phyloP scores from a whole-genome alignment of 257 asterid genomes.

The Ilex aquifolium region DNA sequence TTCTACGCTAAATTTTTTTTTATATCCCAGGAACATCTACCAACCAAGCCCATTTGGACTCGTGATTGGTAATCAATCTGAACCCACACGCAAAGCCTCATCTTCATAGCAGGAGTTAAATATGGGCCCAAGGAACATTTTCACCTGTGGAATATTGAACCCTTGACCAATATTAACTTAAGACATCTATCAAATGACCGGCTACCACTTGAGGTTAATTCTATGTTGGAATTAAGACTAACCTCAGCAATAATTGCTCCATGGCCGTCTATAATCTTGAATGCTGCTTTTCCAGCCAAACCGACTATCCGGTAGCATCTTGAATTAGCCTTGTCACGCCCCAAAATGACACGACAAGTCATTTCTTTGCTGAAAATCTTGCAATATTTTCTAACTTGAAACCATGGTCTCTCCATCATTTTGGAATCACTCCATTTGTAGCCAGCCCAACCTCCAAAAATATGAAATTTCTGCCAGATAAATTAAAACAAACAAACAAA shows the following conservation, averaged over 20 bases:
- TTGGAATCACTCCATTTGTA: constrained; percentile 35
- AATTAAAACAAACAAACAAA: not conserved
- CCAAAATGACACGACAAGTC: constrained; percentile 33
- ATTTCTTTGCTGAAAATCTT: constrained; percentile 23
- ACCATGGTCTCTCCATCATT: constrained; percentile 30
- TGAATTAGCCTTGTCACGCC: constrained; percentile 18
- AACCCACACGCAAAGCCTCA: too few relatives aligned
- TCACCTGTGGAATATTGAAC: too few relatives aligned
- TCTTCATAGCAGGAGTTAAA: too few relatives aligned
- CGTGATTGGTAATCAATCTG: too few relatives aligned
- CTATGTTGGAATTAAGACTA: not conserved
- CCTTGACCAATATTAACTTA: too few relatives aligned
- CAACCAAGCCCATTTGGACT: too few relatives aligned
- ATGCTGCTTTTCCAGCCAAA: constrained; percentile 39
- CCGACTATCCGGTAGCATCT: constrained; percentile 33
- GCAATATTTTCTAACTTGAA: constrained; percentile 41
- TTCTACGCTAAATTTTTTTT: too few relatives aligned
- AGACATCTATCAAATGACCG: too few relatives aligned
- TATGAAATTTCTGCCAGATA: constrained; percentile 31
- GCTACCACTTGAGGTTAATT: too few relatives aligned
- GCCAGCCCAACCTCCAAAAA: constrained; percentile 54
- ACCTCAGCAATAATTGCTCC: constrained; percentile 67
- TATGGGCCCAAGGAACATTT: too few relatives aligned
- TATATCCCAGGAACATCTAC: too few relatives aligned
- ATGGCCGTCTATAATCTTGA: constrained; percentile 36